phyloP scores from a whole-genome alignment of 1,284 basidiomycete species.

The Tetrapyrgos nigripes region DNA sequence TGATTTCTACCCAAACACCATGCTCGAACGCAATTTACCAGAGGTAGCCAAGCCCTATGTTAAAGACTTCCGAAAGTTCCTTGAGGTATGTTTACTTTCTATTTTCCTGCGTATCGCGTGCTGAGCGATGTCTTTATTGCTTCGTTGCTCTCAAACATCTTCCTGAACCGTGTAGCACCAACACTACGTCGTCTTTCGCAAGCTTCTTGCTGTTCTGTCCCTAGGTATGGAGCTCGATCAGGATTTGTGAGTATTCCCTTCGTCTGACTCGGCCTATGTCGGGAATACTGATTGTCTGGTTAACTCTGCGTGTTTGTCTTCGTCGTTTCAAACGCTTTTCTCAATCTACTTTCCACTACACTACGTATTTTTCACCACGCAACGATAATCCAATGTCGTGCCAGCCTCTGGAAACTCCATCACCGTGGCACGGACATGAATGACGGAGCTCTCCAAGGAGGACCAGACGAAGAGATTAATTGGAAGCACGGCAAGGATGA shows the following conservation, averaged over 20 bases:
- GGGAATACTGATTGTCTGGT: no score
- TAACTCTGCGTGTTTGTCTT: no score
- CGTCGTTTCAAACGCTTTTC: background rate
- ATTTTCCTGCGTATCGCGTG: no score
- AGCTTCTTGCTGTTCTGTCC: slow-evolving; percentile 21
- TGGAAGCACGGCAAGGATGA: slow-evolving; percentile 23
- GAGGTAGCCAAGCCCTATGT: slow-evolving; percentile 17
- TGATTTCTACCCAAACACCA: slow-evolving; percentile 18
- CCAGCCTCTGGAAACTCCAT: slow-evolving; percentile 21
- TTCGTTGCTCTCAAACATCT: no score
- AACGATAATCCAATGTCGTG: background rate
- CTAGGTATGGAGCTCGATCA: slow-evolving; percentile 18
- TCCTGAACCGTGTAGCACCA: slow-evolving; percentile 22
- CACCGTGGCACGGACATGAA: slow-evolving; percentile 15
- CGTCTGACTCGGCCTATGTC: no score
- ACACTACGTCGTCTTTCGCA: slow-evolving; percentile 21
- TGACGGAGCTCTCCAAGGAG: slow-evolving; percentile 8
- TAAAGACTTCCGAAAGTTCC: slow-evolving; percentile 19
- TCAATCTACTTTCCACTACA: background rate
- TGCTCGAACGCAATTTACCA: background rate
- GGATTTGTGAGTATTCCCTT: slow-evolving; percentile 16
- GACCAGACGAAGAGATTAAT: slow-evolving; percentile 13
- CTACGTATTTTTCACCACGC: background rate
- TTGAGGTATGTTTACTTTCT: slow-evolving; percentile 15
- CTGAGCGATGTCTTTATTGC: no score